Conservation (phyloP, 2,329 filamentous ascomycete species). For the Ophiostoma angusticollis region DNA sequence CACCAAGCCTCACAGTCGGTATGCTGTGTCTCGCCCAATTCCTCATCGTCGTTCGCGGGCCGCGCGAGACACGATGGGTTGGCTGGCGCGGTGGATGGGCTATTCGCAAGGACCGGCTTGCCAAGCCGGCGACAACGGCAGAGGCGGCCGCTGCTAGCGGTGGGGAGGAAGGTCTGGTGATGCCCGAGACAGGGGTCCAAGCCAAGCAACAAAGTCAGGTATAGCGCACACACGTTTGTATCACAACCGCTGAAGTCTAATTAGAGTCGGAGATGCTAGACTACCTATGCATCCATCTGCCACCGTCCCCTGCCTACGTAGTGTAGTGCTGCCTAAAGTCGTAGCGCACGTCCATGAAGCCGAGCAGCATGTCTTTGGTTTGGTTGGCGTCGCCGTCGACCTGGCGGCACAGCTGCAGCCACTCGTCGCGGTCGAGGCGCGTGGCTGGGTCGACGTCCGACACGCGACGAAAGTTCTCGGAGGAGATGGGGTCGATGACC, state of each 20-base stretch:
- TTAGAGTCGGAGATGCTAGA: too few relatives aligned
- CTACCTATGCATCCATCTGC: too few relatives aligned
- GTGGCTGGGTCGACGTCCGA: conserved; percentile 28
- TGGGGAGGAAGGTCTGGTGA: not conserved
- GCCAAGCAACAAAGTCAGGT: too few relatives aligned
- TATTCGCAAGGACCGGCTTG: conserved; percentile 16
- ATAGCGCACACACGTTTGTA: too few relatives aligned
- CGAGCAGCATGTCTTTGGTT: conserved; percentile 24
- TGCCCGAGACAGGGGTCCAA: too few relatives aligned
- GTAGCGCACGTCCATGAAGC: conserved; percentile 26
- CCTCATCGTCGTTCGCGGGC: conserved; percentile 25
- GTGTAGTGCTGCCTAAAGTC: conserved; percentile 34
- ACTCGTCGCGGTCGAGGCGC: conserved; percentile 25
- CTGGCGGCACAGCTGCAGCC: conserved; percentile 25
- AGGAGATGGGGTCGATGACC: conserved; percentile 30
- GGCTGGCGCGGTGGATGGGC: conserved; percentile 31
- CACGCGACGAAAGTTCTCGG: conserved; percentile 31
- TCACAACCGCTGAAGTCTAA: too few relatives aligned
- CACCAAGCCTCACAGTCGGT: conserved; percentile 17
- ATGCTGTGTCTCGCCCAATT: conserved; percentile 25
- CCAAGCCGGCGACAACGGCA: not conserved
- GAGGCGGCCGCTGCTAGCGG: not conserved
- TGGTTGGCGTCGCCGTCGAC: conserved; percentile 22
- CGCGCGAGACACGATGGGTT: conserved; percentile 28
- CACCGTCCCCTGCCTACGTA: too few relatives aligned